Evolutionary conservation across 2,329 filamentous ascomycete species (phyloP).

Genomic region (Paecilomyces sp.): DNA sequence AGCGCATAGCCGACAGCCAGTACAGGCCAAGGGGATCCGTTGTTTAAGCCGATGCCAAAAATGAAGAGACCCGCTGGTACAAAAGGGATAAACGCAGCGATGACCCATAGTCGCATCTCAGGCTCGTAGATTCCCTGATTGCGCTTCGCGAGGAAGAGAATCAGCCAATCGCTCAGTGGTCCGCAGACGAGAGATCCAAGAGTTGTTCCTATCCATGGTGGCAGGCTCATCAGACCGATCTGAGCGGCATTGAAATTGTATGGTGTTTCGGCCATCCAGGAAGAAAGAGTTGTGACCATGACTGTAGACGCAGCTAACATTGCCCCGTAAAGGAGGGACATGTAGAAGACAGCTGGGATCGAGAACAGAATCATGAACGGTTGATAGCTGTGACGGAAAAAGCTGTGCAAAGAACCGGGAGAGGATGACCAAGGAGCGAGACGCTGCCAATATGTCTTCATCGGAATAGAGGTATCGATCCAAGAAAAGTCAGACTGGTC

Average conservation of each 20-base stretch:
- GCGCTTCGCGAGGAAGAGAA: slow-evolving; percentile 26
- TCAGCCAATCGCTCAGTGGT: slow-evolving; percentile 29
- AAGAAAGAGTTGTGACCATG: slow-evolving; percentile 27
- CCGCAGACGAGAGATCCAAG: slow-evolving; percentile 27
- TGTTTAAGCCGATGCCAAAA: slow-evolving; percentile 30
- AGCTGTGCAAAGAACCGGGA: slow-evolving; percentile 9
- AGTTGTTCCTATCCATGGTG: slow-evolving; percentile 33
- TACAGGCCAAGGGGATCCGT: slow-evolving; percentile 26
- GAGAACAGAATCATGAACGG: slow-evolving; percentile 22
- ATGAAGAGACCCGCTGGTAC: slow-evolving; percentile 29
- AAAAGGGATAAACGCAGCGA: slow-evolving; percentile 17
- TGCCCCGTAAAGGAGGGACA: slow-evolving; percentile 32
- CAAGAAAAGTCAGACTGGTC: not conserved
- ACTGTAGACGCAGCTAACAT: slow-evolving; percentile 33
- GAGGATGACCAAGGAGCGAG: slow-evolving; percentile 23
- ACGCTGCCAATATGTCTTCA: slow-evolving; percentile 38
- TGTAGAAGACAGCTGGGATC: slow-evolving; percentile 46
- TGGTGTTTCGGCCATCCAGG: slow-evolving; percentile 29
- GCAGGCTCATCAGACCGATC: slow-evolving; percentile 34
- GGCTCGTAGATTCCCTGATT: slow-evolving; percentile 39
- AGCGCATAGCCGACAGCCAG: slow-evolving; percentile 13
- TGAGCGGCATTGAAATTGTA: slow-evolving; percentile 33
- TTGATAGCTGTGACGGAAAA: slow-evolving; percentile 19
- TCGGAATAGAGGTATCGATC: slow-evolving; percentile 16
- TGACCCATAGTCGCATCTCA: slow-evolving; percentile 36